Evolutionary conservation across 768 basidiomycete genomes (phyloP).

Genomic region (Phlebiopsis gigantea): DNA sequence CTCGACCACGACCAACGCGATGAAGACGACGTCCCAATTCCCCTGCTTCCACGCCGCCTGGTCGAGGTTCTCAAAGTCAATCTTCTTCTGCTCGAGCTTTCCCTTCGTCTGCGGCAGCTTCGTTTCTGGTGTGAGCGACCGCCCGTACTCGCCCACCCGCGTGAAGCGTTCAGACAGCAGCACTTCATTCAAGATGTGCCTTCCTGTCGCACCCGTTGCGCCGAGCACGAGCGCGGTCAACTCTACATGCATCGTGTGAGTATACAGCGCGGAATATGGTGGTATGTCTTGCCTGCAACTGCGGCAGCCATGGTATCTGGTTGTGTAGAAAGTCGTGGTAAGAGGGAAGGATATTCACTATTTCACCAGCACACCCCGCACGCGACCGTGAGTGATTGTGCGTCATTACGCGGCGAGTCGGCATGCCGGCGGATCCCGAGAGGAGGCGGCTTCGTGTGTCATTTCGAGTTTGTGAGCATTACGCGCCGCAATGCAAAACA

Average conservation of each 20-base stretch:
- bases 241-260: neutral
- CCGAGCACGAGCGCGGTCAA: constrained; percentile 66
- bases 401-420: too few relatives aligned
- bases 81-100: constrained; percentile 62
- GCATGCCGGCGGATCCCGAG: too few relatives aligned
- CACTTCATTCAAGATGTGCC: constrained; percentile 53
- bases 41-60: constrained; percentile 44
- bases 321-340: neutral
- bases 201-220: constrained; percentile 68
- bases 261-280: neutral
- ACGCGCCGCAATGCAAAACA: too few relatives aligned
- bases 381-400: too few relatives aligned
- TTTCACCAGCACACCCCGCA: too few relatives aligned
- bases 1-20: constrained; percentile 29
- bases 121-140: constrained; percentile 47
- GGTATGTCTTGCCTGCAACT: neutral
- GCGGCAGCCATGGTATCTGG: neutral
- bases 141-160: constrained; percentile 65
- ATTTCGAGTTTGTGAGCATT: too few relatives aligned
- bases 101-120: constrained; percentile 33
- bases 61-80: constrained; percentile 66
- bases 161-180: constrained; percentile 51
- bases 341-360: too few relatives aligned
- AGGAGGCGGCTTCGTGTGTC: too few relatives aligned
- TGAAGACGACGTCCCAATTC: constrained; percentile 72